Percentiles rank a stretch among this genome's conserved stretches.
These are phyloP conservation scores for Schizothecium vesticola DNA, from an alignment of 495 filamentous ascomycete species.

Conservation along the genomic window DNA sequence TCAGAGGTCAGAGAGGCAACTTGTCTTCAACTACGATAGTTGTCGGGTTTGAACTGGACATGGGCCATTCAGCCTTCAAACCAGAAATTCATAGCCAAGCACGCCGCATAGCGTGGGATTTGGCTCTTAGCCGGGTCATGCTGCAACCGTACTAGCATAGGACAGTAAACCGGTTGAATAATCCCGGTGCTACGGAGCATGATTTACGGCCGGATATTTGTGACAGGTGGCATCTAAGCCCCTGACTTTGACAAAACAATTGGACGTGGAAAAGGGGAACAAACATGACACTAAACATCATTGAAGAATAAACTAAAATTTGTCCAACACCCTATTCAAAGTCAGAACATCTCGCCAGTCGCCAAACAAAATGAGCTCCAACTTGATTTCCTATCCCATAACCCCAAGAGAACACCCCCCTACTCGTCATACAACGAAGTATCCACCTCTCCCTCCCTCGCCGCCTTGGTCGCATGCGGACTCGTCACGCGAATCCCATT, in stretches of 20 bases:
- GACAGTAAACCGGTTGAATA: neutral
- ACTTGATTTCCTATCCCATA: too few relatives aligned
- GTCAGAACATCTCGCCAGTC: too few relatives aligned
- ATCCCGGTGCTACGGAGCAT: neutral
- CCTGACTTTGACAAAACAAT: neutral
- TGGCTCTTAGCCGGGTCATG: neutral
- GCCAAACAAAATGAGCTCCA: too few relatives aligned
- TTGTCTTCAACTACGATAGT: neutral
- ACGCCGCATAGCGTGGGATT: neutral
- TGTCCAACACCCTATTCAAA: too few relatives aligned
- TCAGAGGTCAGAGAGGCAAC: neutral
- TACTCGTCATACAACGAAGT: constrained; percentile 22
- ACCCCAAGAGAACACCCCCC: too few relatives aligned
- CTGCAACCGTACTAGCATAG: neutral
- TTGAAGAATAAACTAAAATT: too few relatives aligned
- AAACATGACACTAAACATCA: neutral
- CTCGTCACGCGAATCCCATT: constrained; percentile 33
- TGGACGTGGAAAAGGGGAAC: neutral
- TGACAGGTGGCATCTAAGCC: neutral
- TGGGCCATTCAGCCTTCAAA: neutral
- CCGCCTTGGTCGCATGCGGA: constrained; percentile 26
- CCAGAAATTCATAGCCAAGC: neutral
- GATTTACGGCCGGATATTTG: neutral
- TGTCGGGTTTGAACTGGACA: neutral
- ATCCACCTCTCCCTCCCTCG: constrained; percentile 5